These are phyloP conservation scores for Xylariaceae sp. DNA, from an alignment of 2,329 filamentous ascomycete species.

Conservation along the genomic window DNA sequence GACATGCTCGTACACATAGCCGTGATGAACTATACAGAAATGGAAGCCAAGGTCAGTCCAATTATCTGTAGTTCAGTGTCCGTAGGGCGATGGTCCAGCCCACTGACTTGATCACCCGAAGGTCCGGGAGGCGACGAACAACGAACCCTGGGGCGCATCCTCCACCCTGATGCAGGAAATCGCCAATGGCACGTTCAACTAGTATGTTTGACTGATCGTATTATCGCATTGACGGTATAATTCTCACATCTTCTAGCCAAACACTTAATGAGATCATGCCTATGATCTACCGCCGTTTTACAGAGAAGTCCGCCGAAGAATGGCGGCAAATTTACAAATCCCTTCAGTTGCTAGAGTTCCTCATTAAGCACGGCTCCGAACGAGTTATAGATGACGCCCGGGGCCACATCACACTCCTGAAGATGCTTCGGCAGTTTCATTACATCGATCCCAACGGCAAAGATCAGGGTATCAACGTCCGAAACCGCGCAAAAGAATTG, in stretches of 20 bases:
- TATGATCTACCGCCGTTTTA: constrained; percentile 99
- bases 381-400: constrained; percentile 95
- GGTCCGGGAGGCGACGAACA: constrained; percentile 98
- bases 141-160: constrained; percentile 92
- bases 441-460: constrained; percentile 96
- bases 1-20: constrained; percentile 48
- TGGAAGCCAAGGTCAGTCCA: constrained; percentile 63
- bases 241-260: constrained; percentile 56
- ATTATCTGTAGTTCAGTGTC: background rate
- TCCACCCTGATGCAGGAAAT: constrained; percentile 94
- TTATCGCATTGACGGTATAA: background rate
- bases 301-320: constrained; percentile 95
- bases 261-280: constrained; percentile 99
- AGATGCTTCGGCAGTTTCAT: constrained; percentile 98
- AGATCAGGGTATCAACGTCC: constrained; percentile 95
- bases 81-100: background rate
- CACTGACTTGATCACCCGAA: constrained; percentile 35
- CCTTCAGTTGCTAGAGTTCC: constrained; percentile 90
- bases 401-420: constrained; percentile 88
- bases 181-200: constrained; percentile 95
- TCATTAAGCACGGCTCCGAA: constrained; percentile 97
- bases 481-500: constrained; percentile 93
- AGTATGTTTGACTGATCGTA: constrained; percentile 56
- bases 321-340: constrained; percentile 99
- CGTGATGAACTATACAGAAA: constrained; percentile 97